Base-by-base conservation (phyloP, 2,329 filamentous ascomycete genomes). In the Clathrospora elynae region DNA sequence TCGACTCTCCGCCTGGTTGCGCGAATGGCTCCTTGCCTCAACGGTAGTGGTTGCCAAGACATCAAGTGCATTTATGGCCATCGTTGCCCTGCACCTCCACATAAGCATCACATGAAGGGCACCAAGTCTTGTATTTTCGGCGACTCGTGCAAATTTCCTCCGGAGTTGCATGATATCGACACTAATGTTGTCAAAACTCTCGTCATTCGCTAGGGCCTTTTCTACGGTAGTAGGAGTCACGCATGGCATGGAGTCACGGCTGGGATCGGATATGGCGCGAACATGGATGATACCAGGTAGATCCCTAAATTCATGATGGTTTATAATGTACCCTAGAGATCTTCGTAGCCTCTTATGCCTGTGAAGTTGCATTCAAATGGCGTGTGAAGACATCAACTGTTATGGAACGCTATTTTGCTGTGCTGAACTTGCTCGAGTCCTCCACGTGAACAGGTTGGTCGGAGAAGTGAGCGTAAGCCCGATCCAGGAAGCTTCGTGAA, bases 31-130 rank as follows among this genome's bases (percentile, higher is more conserved):
- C 80, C 81, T 16, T 85, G 82, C 59, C 74, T 75, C 42, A 78
- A 79, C 56, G 80, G 80, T 8, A 73, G 76, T 35, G 73, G 73
- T 10, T 85, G 82, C 55, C 73, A 80, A 35, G 82, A 85, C 46
- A 62, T 74, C 2, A 78, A 78, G 45, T 85, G 82, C 66, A 84
- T 84, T 36, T 84, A 84, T 57, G 82, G 82, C 14, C 82, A 85
- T 64, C 76, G 78, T 23, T 85, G 82, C 57, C 80, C 80, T 12
- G 79, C 80, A 48, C 75, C 74, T 0, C 54, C 57, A 11, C 49
- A 59, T 9, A 71, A 61, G 33, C 63, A 66, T 14, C 74, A 72
- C 22, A 69, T 74, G 44, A 72, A 75, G 18, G 78, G 78, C 24
- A 74, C 70, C 35, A 78, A 77, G 59, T 75, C 73, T 12, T 85